Percentiles rank a stretch among this genome's conserved stretches.
phyloP scores from a whole-genome alignment of 2,329 filamentous ascomycete species.

The Stagonosporopsis tanaceti region DNA sequence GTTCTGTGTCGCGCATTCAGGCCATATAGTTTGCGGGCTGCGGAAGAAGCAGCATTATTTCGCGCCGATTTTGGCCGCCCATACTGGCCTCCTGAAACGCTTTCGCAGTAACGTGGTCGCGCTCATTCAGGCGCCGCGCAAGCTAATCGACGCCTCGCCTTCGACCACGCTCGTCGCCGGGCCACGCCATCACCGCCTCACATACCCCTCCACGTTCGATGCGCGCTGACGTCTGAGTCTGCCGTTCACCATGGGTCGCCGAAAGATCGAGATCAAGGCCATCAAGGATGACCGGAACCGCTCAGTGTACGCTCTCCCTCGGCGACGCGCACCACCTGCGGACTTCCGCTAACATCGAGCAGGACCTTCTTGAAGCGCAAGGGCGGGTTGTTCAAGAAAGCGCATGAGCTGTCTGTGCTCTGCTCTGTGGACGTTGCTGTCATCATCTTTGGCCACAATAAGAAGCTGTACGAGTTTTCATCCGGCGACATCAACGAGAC shows the following conservation, averaged over 20 bases:
- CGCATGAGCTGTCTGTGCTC: slow-evolving; percentile 95
- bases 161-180: slow-evolving; percentile 32
- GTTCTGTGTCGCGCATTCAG: slow-evolving; percentile 30
- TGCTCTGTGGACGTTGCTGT: slow-evolving; percentile 98
- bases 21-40: slow-evolving; percentile 39
- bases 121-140: slow-evolving; percentile 31
- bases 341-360: slow-evolving; percentile 36
- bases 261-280: slow-evolving; percentile 99
- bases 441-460: slow-evolving; percentile 98
- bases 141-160: slow-evolving; percentile 36
- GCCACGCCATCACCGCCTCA: slow-evolving; percentile 24
- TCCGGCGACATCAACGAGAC: slow-evolving; percentile 93
- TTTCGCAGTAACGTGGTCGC: slow-evolving; percentile 29
- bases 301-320: slow-evolving; percentile 77
- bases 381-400: slow-evolving; percentile 98
- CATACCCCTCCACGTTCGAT: slow-evolving; percentile 31
- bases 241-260: slow-evolving; percentile 77
- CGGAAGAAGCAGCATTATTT: slow-evolving; percentile 22
- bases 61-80: slow-evolving; percentile 35
- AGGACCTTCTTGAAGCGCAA: slow-evolving; percentile 99
- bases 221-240: slow-evolving; percentile 37
- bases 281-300: slow-evolving; percentile 99
- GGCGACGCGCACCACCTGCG: slow-evolving; percentile 18
- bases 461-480: slow-evolving; percentile 98
- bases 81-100: slow-evolving; percentile 37